phyloP scores from a whole-genome alignment of 2,329 filamentous ascomycete genomes.

The Pseudogymnoascus sp. region DNA sequence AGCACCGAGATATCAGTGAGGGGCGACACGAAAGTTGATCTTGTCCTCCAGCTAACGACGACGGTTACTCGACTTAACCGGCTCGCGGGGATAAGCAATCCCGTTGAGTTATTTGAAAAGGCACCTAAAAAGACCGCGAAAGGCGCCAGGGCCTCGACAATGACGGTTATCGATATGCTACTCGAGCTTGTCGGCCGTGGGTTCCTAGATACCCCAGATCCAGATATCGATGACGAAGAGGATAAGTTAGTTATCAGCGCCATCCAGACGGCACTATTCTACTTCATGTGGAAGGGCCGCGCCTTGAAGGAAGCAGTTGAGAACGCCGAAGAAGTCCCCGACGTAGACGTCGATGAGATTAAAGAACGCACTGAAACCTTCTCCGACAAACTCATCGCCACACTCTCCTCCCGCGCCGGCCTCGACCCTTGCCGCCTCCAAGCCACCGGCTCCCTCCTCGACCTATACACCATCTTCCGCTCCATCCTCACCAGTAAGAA shows the following conservation, averaged over 20 bases:
- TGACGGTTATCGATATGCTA: constrained; percentile 58
- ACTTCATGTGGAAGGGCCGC: constrained; percentile 89
- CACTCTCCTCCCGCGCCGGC: constrained; percentile 57
- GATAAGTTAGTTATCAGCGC: constrained; percentile 69
- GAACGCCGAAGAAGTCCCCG: constrained; percentile 45
- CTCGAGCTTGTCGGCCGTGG: constrained; percentile 67
- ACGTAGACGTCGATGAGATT: constrained; percentile 53
- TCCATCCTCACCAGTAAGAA: constrained; percentile 51
- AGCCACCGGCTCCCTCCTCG: constrained; percentile 68
- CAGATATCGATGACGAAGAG: constrained; percentile 67
- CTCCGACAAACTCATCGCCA: constrained; percentile 55
- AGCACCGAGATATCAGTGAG: constrained; percentile 62
- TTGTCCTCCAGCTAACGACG: constrained; percentile 63
- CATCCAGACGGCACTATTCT: constrained; percentile 71
- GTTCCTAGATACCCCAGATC: constrained; percentile 57
- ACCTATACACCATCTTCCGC: constrained; percentile 73
- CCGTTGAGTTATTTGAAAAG: constrained; percentile 65
- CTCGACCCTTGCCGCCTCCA: constrained; percentile 73
- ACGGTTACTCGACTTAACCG: constrained; percentile 73
- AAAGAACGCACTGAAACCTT: constrained; percentile 48
- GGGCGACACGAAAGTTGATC: constrained; percentile 56
- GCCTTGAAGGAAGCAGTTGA: constrained; percentile 48
- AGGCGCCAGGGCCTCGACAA: constrained; percentile 31
- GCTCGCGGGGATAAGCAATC: constrained; percentile 71
- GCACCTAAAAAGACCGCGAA: constrained; percentile 34